Evolutionary conservation across 805 yeast genomes (phyloP), one percentile per base, ranked within the genome.

Genomic region (Clavispora phyllophila): DNA sequence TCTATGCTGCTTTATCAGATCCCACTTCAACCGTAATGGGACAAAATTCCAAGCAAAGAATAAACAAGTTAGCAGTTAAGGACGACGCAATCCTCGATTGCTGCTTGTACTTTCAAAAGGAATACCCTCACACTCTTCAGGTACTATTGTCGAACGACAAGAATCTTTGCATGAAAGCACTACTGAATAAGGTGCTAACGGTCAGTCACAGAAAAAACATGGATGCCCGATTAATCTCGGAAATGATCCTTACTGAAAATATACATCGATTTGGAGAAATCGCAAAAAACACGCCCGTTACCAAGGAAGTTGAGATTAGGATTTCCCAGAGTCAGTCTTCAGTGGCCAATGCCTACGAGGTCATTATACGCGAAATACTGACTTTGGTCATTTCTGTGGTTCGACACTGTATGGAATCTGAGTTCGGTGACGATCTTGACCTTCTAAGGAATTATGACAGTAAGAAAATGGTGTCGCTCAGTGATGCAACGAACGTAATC

Each of bases 61-160:
- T 82, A 1, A 79, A 81, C 43, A 55, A 57, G 8, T 40, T 54
- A 2, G 58, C 79, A 1, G 41, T 41, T 0, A 82, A 85, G 44
- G 97, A 90, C 61, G 95, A 89, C 54, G 75, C 95, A 0, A 89
- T 90, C 47, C 62, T 89, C 33, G 96, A 90, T 59, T 88, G 96
- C 58, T 84, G 95, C 52, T 54, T 84, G 20, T 88, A 75, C 56
- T 80, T 82, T 44, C 70, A 75, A 46, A 61, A 65, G 10, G 60
- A 62, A 12, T 49, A 58, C 39, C 53, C 60, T 3, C 51, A 61
- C 4, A 53, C 60, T 9, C 51, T 70, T 18, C 84, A 83, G 7
- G 73, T 89, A 2, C 59, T 87, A 20, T 54, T 89, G 45, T 83
- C 96, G 0, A 86, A 90, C 57, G 97, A 90, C 59, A 84, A 81